Evolutionary conservation across 129 eudicot species (phyloP), one percentile per base, ranked within the genome.

Genomic region (Sambucus nigra): DNA sequence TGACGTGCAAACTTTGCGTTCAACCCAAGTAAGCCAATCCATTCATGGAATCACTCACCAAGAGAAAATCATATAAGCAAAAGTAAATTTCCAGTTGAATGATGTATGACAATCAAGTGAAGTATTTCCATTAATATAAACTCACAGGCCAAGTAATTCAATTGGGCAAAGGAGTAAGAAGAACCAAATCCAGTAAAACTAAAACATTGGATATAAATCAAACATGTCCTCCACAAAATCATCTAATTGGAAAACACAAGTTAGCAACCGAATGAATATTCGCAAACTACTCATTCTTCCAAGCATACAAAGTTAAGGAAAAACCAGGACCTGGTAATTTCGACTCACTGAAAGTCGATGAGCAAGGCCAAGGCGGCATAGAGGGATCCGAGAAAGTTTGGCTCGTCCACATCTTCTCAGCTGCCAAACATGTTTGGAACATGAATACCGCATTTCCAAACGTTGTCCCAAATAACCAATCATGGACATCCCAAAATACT

Each of bases 401-500:
- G 42, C 73, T 53, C 10, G 56, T 24, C 80, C 84, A 69, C 68
- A 73, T 18, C 69, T 82, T 82, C 65, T 69, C 95, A 21, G 75
- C 66, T 5, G 82, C 74, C 17, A 55, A 41, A 69, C 83, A 68
- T 25, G 86, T 71, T 45, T 74, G 88, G 66, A 87, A 87, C 96
- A 77, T 73, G 61, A 87, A 79, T 15, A 83, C 74, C 9, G 86
- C 96, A 47, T 51, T 74, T 14, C 81, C 86, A 0, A 70, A 47
- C 39, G 71, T 31, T 7, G 80, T 39, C 16, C 89, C 79, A 48
- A 87, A 87, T 50, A 87, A 63, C 96, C 96, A 87, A 54, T 83
- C 71, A 44, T 87, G 71, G 41, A 80, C 94, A 72, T 87, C 96
- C 96, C 96, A 87, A 23, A 64, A 87, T 16, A 87, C 76, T 51